A percentile compares a stretch with the other conserved stretches of the same genome.
These are phyloP conservation scores for Tulasnella sp. DNA, from an alignment of 768 basidiomycete genomes.

Conservation along the genomic window DNA sequence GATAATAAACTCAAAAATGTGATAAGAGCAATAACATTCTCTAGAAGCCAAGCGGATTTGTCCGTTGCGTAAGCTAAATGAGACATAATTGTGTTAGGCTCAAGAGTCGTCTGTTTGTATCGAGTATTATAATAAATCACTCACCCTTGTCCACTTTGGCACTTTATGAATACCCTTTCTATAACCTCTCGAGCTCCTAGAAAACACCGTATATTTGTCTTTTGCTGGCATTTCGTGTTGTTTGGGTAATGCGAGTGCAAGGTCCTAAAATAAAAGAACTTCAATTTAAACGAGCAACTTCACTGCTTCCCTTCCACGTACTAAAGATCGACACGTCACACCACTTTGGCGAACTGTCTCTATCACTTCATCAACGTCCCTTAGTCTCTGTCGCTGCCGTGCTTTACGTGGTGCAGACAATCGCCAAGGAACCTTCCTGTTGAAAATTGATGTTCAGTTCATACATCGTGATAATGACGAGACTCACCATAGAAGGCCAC, in stretches of 20 bases:
- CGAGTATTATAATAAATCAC: conserved; percentile 22
- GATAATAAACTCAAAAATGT: too few relatives aligned
- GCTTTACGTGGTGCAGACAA: conserved; percentile 85
- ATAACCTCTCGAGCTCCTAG: conserved; percentile 54
- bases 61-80: conserved; percentile 65
- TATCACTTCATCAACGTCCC: conserved; percentile 88
- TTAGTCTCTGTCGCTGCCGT: conserved; percentile 76
- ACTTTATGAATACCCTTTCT: conserved; percentile 93
- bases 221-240: conserved; percentile 83
- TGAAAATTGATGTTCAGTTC: conserved; percentile 3
- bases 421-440: conserved; percentile 91
- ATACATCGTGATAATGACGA: not conserved
- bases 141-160: conserved; percentile 90
- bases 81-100: not conserved
- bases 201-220: conserved; percentile 94
- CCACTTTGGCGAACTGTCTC: conserved; percentile 76
- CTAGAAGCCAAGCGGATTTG: conserved; percentile 87
- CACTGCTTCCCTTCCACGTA: conserved; percentile 40
- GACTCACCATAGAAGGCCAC: conserved; percentile 75
- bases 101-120: not conserved
- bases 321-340: conserved; percentile 60
- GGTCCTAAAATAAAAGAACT: conserved; percentile 33
- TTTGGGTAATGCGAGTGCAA: conserved; percentile 74
- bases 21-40: too few relatives aligned
- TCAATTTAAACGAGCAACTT: not conserved